Evolutionary conservation across 202 grass and related monocot species (phyloP), one percentile per base, ranked within the genome.

Genomic region (Brachypodium distachyon): DNA sequence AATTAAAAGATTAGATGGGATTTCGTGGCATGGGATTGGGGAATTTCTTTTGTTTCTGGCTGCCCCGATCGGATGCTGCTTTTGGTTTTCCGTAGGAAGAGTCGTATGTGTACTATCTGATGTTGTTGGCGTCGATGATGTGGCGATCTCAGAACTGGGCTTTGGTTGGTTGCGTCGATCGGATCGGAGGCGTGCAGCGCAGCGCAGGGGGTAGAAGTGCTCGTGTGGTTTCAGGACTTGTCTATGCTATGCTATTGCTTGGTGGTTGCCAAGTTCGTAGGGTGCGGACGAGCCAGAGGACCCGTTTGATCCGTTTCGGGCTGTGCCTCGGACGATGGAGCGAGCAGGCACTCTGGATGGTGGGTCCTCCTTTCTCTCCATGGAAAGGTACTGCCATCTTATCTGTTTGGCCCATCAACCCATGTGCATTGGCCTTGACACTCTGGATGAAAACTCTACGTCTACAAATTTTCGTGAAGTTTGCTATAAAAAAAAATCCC

Each of bases 271-370:
- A 27, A 33, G 63, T 58, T 78, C 79, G 74, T 60, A 67, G 67
- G 72, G n/a, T n/a, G n/a, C n/a, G n/a, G n/a, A n/a, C n/a, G n/a
- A n/a, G n/a, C n/a, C n/a, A 31, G 79, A 59, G 12, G 28, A 8
- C 59, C 59, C 67, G 74, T 79, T 83, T 83, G 85, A 83, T 87
- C 80, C 52, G 79, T 67, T 29, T 68, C 43, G 43, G 42, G 53
- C 2, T 46, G 36, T 46, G 36, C 38, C 73, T 27, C 61, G 3
- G 28, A 21, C 61, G 69, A 67, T 69, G 80, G 60, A 87, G 79
- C 79, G 66, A 42, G 31, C 5, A n/a, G n/a, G n/a, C n/a, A n/a
- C n/a, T n/a, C n/a, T n/a, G n/a, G n/a, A n/a, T n/a, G n/a, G n/a
- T n/a, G n/a, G n/a, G n/a, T n/a, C n/a, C n/a, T n/a, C n/a, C n/a